Conservation (phyloP, 2,329 filamentous ascomycete genomes). For the Calonectria pauciramosa region DNA sequence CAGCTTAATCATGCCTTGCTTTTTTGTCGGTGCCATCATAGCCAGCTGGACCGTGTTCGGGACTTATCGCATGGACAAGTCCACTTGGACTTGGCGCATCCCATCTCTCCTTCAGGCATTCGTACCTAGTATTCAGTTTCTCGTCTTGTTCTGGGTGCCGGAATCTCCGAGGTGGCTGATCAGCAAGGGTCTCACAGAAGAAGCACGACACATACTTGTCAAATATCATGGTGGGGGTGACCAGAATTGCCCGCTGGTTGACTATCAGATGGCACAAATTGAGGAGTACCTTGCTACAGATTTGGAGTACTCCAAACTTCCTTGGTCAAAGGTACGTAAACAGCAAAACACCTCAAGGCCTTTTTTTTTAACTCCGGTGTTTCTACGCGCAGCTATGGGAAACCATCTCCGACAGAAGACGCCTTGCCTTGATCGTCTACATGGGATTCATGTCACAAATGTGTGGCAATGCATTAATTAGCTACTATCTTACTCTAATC, state of each 20-base stretch:
- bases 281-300: not conserved
- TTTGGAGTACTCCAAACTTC: not conserved
- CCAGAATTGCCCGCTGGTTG: not conserved
- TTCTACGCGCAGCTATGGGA: not conserved
- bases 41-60: slow-evolving; percentile 18
- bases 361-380: not conserved
- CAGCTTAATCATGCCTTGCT: slow-evolving; percentile 46
- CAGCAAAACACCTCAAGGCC: not conserved
- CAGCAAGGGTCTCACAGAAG: not conserved
- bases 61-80: slow-evolving; percentile 2
- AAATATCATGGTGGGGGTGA: slow-evolving; percentile 3
- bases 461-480: not conserved
- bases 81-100: slow-evolving; percentile 19
- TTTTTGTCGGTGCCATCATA: slow-evolving; percentile 11
- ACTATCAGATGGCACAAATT: slow-evolving; percentile 1
- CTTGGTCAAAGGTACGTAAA: not conserved
- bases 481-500: slow-evolving; percentile 53
- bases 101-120: slow-evolving; percentile 9
- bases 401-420: not conserved
- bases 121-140: slow-evolving; percentile 1
- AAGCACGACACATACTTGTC: not conserved
- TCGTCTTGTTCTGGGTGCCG: slow-evolving; percentile 25
- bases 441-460: not conserved
- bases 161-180: slow-evolving; percentile 14
- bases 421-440: not conserved